phyloP scores from a whole-genome alignment of 805 yeast species.

The Candida montana region DNA sequence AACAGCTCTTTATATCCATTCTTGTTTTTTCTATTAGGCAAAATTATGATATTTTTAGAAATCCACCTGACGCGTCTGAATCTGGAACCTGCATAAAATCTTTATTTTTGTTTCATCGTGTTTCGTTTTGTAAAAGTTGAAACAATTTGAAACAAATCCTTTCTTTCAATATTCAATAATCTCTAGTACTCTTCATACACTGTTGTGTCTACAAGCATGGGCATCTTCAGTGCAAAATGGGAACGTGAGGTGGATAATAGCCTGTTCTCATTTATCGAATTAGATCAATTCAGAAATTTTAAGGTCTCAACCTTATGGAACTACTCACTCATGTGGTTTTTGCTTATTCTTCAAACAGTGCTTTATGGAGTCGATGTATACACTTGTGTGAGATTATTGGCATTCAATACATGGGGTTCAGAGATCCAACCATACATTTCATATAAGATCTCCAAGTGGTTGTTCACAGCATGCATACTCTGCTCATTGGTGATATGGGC shows the following conservation, averaged over 20 bases:
- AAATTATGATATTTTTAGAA: no score
- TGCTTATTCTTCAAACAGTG: constrained; percentile 41
- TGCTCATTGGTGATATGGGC: constrained; percentile 55
- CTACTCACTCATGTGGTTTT: constrained; percentile 34
- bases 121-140: no score
- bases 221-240: constrained; percentile 28
- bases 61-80: no score
- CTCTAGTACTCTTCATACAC: no score
- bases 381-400: constrained; percentile 70
- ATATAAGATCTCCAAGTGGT: constrained; percentile 54
- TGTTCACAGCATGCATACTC: constrained; percentile 77
- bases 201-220: constrained; percentile 17
- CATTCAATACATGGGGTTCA: constrained; percentile 64
- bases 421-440: constrained; percentile 44
- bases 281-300: constrained; percentile 42
- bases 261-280: constrained; percentile 46
- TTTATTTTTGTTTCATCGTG: no score
- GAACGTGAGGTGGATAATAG: constrained; percentile 29
- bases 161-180: neutral
- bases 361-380: constrained; percentile 68
- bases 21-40: no score
- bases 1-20: no score
- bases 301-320: constrained; percentile 38
- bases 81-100: no score
- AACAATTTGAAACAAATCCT: neutral